phyloP scores from a whole-genome alignment of 139 green algal species.

The Nannochloris sp. region DNA sequence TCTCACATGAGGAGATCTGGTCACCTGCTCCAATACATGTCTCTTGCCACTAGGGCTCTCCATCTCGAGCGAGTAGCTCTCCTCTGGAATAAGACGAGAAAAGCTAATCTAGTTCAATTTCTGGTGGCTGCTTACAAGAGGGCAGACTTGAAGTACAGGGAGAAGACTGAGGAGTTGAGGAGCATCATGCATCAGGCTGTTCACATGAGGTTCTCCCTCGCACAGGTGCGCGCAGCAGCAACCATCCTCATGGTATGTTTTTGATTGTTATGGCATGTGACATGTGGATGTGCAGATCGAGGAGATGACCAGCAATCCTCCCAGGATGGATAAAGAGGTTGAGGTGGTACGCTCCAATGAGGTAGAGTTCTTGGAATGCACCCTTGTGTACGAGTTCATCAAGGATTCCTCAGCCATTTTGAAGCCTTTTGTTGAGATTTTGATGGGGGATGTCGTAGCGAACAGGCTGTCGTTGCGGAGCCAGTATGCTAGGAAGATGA shows the following conservation, averaged over 20 bases:
- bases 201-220: constrained; percentile 2
- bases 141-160: background rate
- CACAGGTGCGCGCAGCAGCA: constrained; percentile 1
- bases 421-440: constrained; percentile 2
- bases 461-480: constrained; percentile 1
- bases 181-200: constrained; percentile 3
- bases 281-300: constrained; percentile 2
- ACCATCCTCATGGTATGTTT: background rate
- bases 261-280: background rate
- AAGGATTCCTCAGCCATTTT: constrained; percentile 1
- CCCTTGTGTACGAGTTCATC: constrained; percentile 1
- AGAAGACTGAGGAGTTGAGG: background rate
- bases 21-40: constrained; percentile 1
- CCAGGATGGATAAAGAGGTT: constrained; percentile 1
- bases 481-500: constrained; percentile 1
- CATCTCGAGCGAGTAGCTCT: constrained; percentile 2
- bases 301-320: background rate
- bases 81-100: background rate
- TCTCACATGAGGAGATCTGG: constrained; percentile 1
- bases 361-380: constrained; percentile 4
- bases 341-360: background rate
- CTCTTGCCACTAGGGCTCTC: constrained; percentile 1
- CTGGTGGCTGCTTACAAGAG: constrained; percentile 4
- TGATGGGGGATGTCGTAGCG: constrained; percentile 3
- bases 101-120: background rate